Evolutionary conservation across 192 early-diverging fungal genomes (phyloP), one percentile per base, ranked within the genome.

Genomic region (Backusella mclennaniae): DNA sequence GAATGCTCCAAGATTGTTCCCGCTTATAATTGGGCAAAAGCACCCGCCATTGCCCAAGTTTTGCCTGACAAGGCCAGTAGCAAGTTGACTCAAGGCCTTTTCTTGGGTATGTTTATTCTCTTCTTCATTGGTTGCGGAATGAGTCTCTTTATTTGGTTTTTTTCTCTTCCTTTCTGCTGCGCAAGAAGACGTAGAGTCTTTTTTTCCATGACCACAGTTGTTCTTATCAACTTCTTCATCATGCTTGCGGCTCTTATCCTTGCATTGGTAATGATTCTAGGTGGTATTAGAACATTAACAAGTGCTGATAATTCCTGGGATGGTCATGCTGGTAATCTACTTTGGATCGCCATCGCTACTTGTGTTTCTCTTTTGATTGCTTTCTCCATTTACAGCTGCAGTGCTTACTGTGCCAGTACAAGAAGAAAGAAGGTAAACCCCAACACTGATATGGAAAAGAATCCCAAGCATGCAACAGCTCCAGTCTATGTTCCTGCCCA

Each of bases 11-110:
- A 52, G 19, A 2, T 68, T 9, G 1, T 8, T 11, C 67, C 78
- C 1, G 78, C 67, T 11, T 79, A 71, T 49, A 79, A 79, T 26
- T 79, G 78, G 78, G 66, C 33, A 35, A 69, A 74, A 19, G 70
- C 78, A 39, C 78, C 78, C 14, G 67, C 15, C n/a, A 73, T 79
- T 26, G 68, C 66, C 35, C 3, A 53, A 39, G 67, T 39, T 11
- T n/a, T 74, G 9, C 49, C 53, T 0, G 9, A 21, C 6, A 33
- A 35, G 6, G 29, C 71, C 11, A 26, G 21, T 19, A 74, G 73
- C 21, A 17, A 1, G 3, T 2, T 35, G 0, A 26, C 19, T 4
- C 52, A 53, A n/a, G 15, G 73, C 35, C 52, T 79, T 9, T 79
- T 79, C 36, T 36, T 79, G 38, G 78, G 19, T 46, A 21, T 75